A percentile compares a stretch with the other conserved stretches of the same genome.
These are phyloP conservation scores for Zygosaccharomyces rouxii DNA, from an alignment of 805 yeast species.

Conservation along the genomic window DNA sequence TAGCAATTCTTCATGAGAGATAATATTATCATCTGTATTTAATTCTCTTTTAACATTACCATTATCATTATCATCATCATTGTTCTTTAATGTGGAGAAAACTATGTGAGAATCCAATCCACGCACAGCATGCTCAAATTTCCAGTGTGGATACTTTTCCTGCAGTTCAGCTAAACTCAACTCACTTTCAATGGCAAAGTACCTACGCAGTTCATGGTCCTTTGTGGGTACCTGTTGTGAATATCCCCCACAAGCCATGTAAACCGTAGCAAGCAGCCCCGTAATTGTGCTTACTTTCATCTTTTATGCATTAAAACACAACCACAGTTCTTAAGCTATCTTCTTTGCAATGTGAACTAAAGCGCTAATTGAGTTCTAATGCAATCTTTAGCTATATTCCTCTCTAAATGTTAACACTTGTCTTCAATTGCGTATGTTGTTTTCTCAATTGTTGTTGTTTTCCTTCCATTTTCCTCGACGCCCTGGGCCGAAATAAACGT, in stretches of 20 bases:
- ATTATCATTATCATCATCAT: background rate
- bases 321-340: background rate
- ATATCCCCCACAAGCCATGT: slow-evolving; percentile 1
- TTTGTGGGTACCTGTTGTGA: slow-evolving; percentile 36
- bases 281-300: slow-evolving; percentile 9
- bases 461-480: background rate
- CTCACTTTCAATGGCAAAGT: slow-evolving; percentile 59
- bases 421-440: background rate
- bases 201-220: slow-evolving; percentile 49
- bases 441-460: slow-evolving; percentile 2
- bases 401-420: background rate
- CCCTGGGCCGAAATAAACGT: background rate
- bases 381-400: background rate
- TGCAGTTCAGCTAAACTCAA: slow-evolving; percentile 38
- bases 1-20: slow-evolving; percentile 51
- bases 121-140: slow-evolving; percentile 60
- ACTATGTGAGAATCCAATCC: slow-evolving; percentile 62
- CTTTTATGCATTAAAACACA: background rate
- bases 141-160: slow-evolving; percentile 41
- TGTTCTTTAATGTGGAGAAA: slow-evolving; percentile 42
- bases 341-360: background rate
- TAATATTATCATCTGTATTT: slow-evolving; percentile 15
- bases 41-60: slow-evolving; percentile 12
- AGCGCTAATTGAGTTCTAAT: background rate
- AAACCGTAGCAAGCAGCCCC: slow-evolving; percentile 6